phyloP scores from a whole-genome alignment of 345 rosid genomes.

The rapeseed (Brassica napus) region DNA sequence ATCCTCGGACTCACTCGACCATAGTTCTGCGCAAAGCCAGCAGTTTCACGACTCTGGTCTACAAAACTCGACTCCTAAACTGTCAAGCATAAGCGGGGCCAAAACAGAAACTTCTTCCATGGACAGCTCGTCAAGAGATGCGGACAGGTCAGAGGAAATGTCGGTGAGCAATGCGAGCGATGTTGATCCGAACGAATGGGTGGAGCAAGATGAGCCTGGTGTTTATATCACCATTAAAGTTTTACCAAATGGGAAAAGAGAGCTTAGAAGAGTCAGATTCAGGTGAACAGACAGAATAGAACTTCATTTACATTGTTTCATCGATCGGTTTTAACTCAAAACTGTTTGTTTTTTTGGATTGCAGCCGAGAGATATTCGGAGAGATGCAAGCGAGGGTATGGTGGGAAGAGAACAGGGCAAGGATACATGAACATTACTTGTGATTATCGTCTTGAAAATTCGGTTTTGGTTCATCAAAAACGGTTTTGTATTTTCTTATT shows the following conservation, averaged over 20 bases:
- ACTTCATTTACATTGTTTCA: slow-evolving; percentile 17
- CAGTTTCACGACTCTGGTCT: slow-evolving; percentile 67
- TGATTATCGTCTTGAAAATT: slow-evolving; percentile 37
- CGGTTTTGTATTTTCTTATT: slow-evolving; percentile 27
- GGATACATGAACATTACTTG: slow-evolving; percentile 92
- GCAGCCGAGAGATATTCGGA: slow-evolving; percentile 92
- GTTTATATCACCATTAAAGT: slow-evolving; percentile 91
- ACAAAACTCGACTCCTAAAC: slow-evolving; percentile 81
- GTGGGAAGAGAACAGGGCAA: slow-evolving; percentile 98
- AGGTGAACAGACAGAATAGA: slow-evolving; percentile 49
- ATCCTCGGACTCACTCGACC: slow-evolving; percentile 81
- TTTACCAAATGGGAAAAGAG: slow-evolving; percentile 77
- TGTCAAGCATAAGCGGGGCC: slow-evolving; percentile 87
- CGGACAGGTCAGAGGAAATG: slow-evolving; percentile 76
- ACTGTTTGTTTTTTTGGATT: not conserved
- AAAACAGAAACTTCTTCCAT: slow-evolving; percentile 91
- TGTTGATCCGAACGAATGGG: slow-evolving; percentile 76
- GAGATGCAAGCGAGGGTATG: slow-evolving; percentile 95
- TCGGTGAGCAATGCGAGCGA: slow-evolving; percentile 94
- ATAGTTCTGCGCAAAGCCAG: slow-evolving; percentile 61
- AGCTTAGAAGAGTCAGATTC: slow-evolving; percentile 97
- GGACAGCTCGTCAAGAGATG: slow-evolving; percentile 94
- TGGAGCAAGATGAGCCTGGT: slow-evolving; percentile 96
- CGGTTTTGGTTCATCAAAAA: slow-evolving; percentile 3
- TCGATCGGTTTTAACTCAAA: not conserved